phyloP scores from a whole-genome alignment of 768 basidiomycete genomes.

The Termitomyces titanicus region DNA sequence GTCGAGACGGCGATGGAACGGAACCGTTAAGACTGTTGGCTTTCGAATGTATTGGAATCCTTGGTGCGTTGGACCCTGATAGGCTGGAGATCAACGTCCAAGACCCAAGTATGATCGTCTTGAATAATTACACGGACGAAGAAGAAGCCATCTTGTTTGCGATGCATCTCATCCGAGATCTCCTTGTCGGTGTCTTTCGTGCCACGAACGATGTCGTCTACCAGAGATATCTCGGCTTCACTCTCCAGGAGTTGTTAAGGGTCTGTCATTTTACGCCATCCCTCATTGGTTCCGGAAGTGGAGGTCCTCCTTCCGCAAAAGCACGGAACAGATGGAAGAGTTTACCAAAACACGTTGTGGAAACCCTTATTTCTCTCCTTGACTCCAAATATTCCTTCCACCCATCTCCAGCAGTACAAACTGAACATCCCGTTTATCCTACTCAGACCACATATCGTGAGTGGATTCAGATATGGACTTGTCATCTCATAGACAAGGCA shows the following conservation, averaged over 20 bases:
- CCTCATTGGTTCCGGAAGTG: conserved; percentile 54
- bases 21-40: conserved; percentile 67
- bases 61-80: conserved; percentile 96
- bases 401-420: conserved; percentile 33
- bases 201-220: conserved; percentile 93
- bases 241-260: conserved; percentile 85
- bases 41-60: conserved; percentile 86
- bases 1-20: conserved; percentile 73
- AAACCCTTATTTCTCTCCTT: conserved; percentile 83
- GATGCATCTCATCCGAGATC: conserved; percentile 77
- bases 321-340: conserved; percentile 74
- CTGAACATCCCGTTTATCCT: conserved; percentile 76
- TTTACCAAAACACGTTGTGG: conserved; percentile 79
- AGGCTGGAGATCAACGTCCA: conserved; percentile 65
- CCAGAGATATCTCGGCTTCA: conserved; percentile 84
- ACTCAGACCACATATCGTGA: conserved; percentile 82
- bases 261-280: conserved; percentile 84
- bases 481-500: conserved; percentile 68
- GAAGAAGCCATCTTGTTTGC: conserved; percentile 77
- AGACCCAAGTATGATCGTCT: conserved; percentile 66
- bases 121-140: conserved; percentile 78
- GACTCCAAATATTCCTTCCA: conserved; percentile 60
- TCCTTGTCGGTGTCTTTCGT: conserved; percentile 86
- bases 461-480: conserved; percentile 92
- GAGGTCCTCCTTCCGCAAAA: conserved; percentile 53